Percentiles rank a stretch among this genome's conserved stretches.
phyloP scores from a whole-genome alignment of 2,329 filamentous ascomycete genomes.

The Didymella segeticola region DNA sequence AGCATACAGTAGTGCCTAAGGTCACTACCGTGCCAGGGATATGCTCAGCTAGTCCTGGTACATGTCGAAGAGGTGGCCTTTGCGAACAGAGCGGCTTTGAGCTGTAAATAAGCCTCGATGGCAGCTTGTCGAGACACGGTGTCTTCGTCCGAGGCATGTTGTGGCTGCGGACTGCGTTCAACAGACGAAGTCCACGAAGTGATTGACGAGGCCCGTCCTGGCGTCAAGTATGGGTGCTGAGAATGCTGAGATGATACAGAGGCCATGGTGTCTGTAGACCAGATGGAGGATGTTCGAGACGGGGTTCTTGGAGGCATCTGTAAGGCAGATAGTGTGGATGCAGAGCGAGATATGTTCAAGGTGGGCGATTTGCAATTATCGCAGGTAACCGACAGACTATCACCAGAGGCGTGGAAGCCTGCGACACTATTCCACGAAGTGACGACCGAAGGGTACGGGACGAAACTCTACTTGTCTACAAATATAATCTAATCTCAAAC shows the following conservation, averaged over 20 bases:
- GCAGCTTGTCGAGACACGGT: constrained; percentile 33
- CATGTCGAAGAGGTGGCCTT: constrained; percentile 39
- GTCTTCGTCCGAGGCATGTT: constrained; percentile 21
- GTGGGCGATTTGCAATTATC: constrained; percentile 29
- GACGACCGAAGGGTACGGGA: neutral
- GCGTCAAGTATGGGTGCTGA: constrained; percentile 38
- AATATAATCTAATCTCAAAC: neutral
- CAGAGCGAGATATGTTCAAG: constrained; percentile 20
- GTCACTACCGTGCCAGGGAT: neutral
- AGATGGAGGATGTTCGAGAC: constrained; percentile 29
- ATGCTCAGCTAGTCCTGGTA: constrained; percentile 1
- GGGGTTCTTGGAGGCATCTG: constrained; percentile 13
- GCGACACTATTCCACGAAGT: constrained; percentile 6
- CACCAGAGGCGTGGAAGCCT: constrained; percentile 2
- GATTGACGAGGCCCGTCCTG: constrained; percentile 38
- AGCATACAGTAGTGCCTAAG: neutral
- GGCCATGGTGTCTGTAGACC: constrained; percentile 27
- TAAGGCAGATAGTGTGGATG: neutral
- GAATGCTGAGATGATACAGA: constrained; percentile 22
- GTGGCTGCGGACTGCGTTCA: constrained; percentile 21
- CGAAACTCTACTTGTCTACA: neutral
- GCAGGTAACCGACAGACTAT: neutral
- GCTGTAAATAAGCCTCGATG: constrained; percentile 44
- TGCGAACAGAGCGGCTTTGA: constrained; percentile 42
- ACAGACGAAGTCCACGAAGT: constrained; percentile 43